phyloP scores from a whole-genome alignment of 208 protist genomes.

The Crithidia mellificae region DNA sequence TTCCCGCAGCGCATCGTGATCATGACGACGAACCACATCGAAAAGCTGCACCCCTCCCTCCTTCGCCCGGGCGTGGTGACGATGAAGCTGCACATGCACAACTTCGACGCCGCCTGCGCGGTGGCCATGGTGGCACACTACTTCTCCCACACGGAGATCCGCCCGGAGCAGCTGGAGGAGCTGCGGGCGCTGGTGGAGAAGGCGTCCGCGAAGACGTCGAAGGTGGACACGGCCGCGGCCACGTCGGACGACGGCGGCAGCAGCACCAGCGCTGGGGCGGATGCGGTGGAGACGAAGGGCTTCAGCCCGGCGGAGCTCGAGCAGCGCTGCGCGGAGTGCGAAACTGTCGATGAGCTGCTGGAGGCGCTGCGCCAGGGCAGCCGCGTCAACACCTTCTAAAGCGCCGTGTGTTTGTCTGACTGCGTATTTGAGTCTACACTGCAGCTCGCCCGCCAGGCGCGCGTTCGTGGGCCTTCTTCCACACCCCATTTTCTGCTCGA shows the following conservation, averaged over 20 bases:
- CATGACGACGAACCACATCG: conserved; percentile 95
- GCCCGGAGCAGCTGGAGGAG: conserved; percentile 24
- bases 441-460: too few relatives aligned
- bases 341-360: conserved; percentile 72
- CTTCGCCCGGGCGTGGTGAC: conserved; percentile 88
- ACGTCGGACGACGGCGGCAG: conserved; percentile 5
- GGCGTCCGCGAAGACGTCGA: conserved; percentile 17
- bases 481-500: too few relatives aligned
- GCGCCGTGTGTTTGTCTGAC: not conserved
- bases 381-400: conserved; percentile 56
- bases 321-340: conserved; percentile 85
- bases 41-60: conserved; percentile 86
- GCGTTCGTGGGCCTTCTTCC: too few relatives aligned
- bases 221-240: conserved; percentile 13
- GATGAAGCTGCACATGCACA: conserved; percentile 88
- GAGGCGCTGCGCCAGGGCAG: conserved; percentile 55
- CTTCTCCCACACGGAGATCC: conserved; percentile 41
- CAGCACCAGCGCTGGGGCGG: too few relatives aligned
- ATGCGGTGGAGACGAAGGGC: conserved; percentile 8
- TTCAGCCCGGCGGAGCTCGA: conserved; percentile 88
- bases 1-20: conserved; percentile 90
- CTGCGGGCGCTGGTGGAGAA: conserved; percentile 22
- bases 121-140: conserved; percentile 84
- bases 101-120: conserved; percentile 67
- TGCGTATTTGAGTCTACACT: not conserved